These are phyloP conservation scores for Penicillium longicatenatum DNA, from an alignment of 495 filamentous ascomycete species.

Conservation along the genomic window DNA sequence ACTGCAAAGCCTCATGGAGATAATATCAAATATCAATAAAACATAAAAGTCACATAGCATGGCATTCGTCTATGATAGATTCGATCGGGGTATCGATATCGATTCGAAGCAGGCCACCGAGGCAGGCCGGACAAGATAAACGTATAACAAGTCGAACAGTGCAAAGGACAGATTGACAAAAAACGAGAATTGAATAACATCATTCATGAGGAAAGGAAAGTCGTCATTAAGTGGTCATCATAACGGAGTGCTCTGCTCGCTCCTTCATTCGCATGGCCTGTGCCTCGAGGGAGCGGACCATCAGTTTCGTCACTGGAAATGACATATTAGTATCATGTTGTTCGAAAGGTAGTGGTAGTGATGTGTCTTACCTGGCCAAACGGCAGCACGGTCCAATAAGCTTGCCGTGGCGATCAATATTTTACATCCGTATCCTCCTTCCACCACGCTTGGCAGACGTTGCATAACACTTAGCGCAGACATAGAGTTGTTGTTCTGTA, in stretches of 20 bases:
- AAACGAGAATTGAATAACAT: constrained; percentile 9
- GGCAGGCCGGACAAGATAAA: constrained; percentile 7
- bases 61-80: constrained; percentile 28
- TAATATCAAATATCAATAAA: constrained; percentile 4
- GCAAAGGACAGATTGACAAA: constrained; percentile 6
- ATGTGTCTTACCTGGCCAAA: constrained; percentile 79
- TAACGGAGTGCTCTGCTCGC: constrained; percentile 65
- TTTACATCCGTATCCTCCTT: constrained; percentile 80
- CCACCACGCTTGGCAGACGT: constrained; percentile 59
- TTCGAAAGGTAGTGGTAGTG: neutral
- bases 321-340: constrained; percentile 7
- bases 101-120: constrained; percentile 8
- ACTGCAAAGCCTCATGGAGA: neutral
- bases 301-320: constrained; percentile 74
- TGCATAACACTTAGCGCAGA: constrained; percentile 54
- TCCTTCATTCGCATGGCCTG: constrained; percentile 82
- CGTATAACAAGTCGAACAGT: neutral
- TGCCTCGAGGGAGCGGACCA: constrained; percentile 81
- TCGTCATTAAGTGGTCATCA: constrained; percentile 42
- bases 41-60: constrained; percentile 12
- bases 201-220: neutral
- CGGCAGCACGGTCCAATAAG: constrained; percentile 84
- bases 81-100: constrained; percentile 26
- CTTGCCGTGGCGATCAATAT: constrained; percentile 84
- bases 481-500: constrained; percentile 44